Base-by-base conservation (phyloP, 2,329 filamentous ascomycete species). In the Xenoacremonium recifei region DNA sequence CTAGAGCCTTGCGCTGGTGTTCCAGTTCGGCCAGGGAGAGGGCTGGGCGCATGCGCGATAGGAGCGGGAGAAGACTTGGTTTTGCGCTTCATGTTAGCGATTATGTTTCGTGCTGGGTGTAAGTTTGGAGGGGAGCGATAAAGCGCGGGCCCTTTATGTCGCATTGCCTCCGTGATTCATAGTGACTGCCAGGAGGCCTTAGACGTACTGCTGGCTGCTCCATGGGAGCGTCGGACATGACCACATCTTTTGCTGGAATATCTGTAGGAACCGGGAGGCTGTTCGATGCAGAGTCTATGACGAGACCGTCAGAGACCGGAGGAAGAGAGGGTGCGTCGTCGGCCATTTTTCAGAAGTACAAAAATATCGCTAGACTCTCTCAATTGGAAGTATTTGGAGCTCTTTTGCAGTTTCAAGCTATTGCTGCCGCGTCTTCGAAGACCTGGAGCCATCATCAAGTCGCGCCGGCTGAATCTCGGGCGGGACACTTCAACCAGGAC, bases 1-100 rank as follows among this genome's bases (percentile, higher is more conserved):
- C 80, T 70, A 25, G 78, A 82, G 48, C 69, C 65, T 44, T 67
- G 63, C 40, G 68, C 67, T 49, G 70, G 76, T 13, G 79, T 81
- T 45, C 72, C 70, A 29, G 67, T 76, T 42, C 76, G 66, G 6
- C 61, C 62, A 10, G 69, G 65, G 16, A 66, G 60, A 12, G 72
- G 69, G 31, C 70, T 72, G 9, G 70, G 65, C n/a, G 61, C 59
- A 42, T 64, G 49, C 16, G 58, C 49, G 18, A 52, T 56, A 5
- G 66, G 64, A 11, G 64, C 65, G 13, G 70, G 71, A 6, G 67
- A 71, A 51, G 72, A 61, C 57, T 61, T 31, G 41, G 27, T 42
- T 30, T 42, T 35, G 23, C 23, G 23, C 29, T 10, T 31, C 29
- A 31, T 25, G 35, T 58, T 31, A 58, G 34, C 30, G 43, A 37